These are phyloP conservation scores for Geotrichum reessii DNA, from an alignment of 1,139 yeast genomes.

Conservation along the genomic window DNA sequence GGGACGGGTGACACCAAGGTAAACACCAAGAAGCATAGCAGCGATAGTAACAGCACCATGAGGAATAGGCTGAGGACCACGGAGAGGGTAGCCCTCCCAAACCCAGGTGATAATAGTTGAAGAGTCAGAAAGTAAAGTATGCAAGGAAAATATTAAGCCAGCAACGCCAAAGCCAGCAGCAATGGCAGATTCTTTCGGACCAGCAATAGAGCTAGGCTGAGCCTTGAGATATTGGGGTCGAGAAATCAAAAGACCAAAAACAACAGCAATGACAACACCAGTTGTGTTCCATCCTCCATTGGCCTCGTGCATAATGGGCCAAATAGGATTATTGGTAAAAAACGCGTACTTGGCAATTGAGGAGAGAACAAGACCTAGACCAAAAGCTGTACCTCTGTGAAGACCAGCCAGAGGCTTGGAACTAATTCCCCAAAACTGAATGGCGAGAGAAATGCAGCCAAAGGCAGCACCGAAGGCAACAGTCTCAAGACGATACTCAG, in stretches of 20 bases:
- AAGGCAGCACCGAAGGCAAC: slow-evolving; percentile 65
- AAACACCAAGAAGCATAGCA: slow-evolving; percentile 55
- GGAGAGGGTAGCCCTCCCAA: slow-evolving; percentile 88
- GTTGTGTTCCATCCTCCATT: slow-evolving; percentile 82
- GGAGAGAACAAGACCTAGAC: slow-evolving; percentile 67
- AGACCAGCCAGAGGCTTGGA: slow-evolving; percentile 42
- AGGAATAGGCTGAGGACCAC: slow-evolving; percentile 86
- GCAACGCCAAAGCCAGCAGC: slow-evolving; percentile 70
- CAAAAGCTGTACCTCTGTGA: slow-evolving; percentile 56
- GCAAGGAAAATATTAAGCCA: slow-evolving; percentile 63
- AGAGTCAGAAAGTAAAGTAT: slow-evolving; percentile 74
- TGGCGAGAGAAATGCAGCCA: slow-evolving; percentile 56
- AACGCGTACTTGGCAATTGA: slow-evolving; percentile 68
- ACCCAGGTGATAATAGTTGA: slow-evolving; percentile 83
- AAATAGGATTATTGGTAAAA: slow-evolving; percentile 85
- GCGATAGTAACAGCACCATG: slow-evolving; percentile 69
- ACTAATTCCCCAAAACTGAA: slow-evolving; percentile 50
- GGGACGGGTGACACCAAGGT: slow-evolving; percentile 39
- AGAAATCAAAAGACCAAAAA: slow-evolving; percentile 55
- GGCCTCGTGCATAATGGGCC: slow-evolving; percentile 86
- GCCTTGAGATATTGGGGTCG: slow-evolving; percentile 29
- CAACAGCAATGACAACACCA: slow-evolving; percentile 64
- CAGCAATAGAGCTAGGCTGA: slow-evolving; percentile 26
- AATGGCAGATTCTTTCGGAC: slow-evolving; percentile 35
- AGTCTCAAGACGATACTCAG: slow-evolving; percentile 60